phyloP scores from a whole-genome alignment of 179 eudicot species.

The Silene coronaria region DNA sequence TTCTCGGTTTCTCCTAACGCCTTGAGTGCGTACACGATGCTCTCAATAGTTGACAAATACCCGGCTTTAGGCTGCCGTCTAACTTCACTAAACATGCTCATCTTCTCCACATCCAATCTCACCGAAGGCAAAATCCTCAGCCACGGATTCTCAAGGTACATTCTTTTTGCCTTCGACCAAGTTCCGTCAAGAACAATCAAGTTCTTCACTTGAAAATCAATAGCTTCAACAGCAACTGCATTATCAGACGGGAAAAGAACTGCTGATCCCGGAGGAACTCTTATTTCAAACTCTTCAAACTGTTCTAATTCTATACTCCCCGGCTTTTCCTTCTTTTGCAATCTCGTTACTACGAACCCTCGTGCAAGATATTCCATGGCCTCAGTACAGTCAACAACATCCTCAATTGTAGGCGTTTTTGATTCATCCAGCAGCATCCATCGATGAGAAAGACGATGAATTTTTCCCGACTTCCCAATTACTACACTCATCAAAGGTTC shows the following conservation, averaged over 20 bases:
- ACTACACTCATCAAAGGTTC: constrained; percentile 33
- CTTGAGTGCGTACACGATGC: constrained; percentile 69
- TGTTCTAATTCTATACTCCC: constrained; percentile 32
- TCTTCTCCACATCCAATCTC: constrained; percentile 56
- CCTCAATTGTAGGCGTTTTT: constrained; percentile 27
- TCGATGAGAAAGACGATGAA: constrained; percentile 26
- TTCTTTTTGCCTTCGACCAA: constrained; percentile 80
- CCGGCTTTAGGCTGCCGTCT: constrained; percentile 73
- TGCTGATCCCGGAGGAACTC: constrained; percentile 59
- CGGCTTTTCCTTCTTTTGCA: constrained; percentile 34
- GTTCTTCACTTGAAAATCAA: constrained; percentile 60
- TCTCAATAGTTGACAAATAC: constrained; percentile 77
- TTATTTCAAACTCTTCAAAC: constrained; percentile 51
- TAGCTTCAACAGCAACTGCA: constrained; percentile 36
- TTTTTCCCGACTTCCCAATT: constrained; percentile 47
- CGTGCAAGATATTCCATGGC: constrained; percentile 24
- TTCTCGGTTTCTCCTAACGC: constrained; percentile 46
- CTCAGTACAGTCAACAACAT: constrained; percentile 25
- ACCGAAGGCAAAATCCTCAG: constrained; percentile 59
- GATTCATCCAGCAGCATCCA: constrained; percentile 16
- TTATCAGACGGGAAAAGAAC: constrained; percentile 68
- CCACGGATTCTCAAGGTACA: constrained; percentile 91
- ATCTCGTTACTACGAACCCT: constrained; percentile 63
- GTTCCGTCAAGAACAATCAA: constrained; percentile 90
- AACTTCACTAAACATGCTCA: constrained; percentile 75